phyloP scores from a whole-genome alignment of 345 rosid species.

The Mercurialis annua region DNA sequence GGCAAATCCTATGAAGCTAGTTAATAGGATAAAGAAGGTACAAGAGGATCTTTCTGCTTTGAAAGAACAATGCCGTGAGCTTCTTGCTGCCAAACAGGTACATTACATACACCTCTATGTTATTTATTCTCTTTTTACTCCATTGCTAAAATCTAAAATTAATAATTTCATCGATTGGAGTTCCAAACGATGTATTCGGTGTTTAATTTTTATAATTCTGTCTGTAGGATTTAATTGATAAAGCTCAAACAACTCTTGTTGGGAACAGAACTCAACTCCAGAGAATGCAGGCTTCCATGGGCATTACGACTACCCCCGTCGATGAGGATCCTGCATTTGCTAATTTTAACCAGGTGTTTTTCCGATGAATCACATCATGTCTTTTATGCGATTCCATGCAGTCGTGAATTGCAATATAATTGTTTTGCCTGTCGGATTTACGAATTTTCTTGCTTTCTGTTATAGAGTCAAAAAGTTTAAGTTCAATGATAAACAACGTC shows the following conservation, averaged over 20 bases:
- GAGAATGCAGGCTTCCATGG: slow-evolving; percentile 60
- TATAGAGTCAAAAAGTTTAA: too few relatives aligned
- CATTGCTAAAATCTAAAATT: too few relatives aligned
- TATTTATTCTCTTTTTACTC: too few relatives aligned
- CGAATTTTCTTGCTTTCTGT: background rate
- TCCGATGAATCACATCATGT: background rate
- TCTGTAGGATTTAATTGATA: slow-evolving; percentile 84
- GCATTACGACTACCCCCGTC: slow-evolving; percentile 36
- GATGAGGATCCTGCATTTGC: slow-evolving; percentile 61
- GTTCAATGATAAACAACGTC: background rate
- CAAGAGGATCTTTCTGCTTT: slow-evolving; percentile 60
- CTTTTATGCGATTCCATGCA: background rate
- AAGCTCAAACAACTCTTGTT: slow-evolving; percentile 65
- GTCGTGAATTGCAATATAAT: background rate
- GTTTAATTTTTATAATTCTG: background rate
- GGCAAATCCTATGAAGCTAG: slow-evolving; percentile 87
- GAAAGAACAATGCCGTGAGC: slow-evolving; percentile 77
- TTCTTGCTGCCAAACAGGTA: slow-evolving; percentile 88
- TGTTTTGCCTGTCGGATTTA: background rate
- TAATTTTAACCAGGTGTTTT: slow-evolving; percentile 70
- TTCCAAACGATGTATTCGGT: too few relatives aligned
- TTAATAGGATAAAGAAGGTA: slow-evolving; percentile 66
- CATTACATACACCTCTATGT: too few relatives aligned
- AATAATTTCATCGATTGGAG: background rate
- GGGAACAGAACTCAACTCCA: slow-evolving; percentile 62